Conservation (phyloP, 1,139 yeast species). For the Geotrichum histeridarum region DNA sequence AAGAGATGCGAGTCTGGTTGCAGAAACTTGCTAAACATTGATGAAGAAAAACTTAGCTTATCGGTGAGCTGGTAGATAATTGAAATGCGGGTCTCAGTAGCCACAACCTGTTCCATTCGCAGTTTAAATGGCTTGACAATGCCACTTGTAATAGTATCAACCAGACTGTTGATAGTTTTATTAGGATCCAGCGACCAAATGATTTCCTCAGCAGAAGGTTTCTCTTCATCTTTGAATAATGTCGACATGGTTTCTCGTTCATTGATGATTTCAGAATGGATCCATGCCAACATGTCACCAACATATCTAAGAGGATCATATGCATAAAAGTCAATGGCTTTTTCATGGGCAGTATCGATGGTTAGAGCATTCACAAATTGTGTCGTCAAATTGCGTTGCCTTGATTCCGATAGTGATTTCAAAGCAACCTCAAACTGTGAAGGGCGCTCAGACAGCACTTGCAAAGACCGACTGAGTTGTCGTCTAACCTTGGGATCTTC, state of each 20-base stretch:
- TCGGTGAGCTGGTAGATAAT: slow-evolving; percentile 56
- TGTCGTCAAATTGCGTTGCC: slow-evolving; percentile 31
- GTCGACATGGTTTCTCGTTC: slow-evolving; percentile 72
- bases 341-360: slow-evolving; percentile 39
- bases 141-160: slow-evolving; percentile 47
- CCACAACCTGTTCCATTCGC: slow-evolving; percentile 61
- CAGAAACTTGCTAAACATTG: slow-evolving; percentile 56
- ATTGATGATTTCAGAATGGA: slow-evolving; percentile 83
- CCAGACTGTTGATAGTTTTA: slow-evolving; percentile 31
- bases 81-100: slow-evolving; percentile 57
- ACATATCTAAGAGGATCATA: slow-evolving; percentile 78
- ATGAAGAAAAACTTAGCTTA: slow-evolving; percentile 58
- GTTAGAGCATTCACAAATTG: slow-evolving; percentile 55
- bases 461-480: slow-evolving; percentile 31
- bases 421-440: slow-evolving; percentile 36
- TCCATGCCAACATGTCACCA: slow-evolving; percentile 85
- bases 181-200: slow-evolving; percentile 29
- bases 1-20: slow-evolving; percentile 26
- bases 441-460: slow-evolving; percentile 39
- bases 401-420: slow-evolving; percentile 31
- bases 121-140: slow-evolving; percentile 47
- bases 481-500: slow-evolving; percentile 22
- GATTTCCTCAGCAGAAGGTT: slow-evolving; percentile 3
- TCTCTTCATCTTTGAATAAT: slow-evolving; percentile 38
- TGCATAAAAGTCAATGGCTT: slow-evolving; percentile 61